Base-by-base conservation (phyloP, 768 basidiomycete genomes). In the Hemileccinum rubropunctum region DNA sequence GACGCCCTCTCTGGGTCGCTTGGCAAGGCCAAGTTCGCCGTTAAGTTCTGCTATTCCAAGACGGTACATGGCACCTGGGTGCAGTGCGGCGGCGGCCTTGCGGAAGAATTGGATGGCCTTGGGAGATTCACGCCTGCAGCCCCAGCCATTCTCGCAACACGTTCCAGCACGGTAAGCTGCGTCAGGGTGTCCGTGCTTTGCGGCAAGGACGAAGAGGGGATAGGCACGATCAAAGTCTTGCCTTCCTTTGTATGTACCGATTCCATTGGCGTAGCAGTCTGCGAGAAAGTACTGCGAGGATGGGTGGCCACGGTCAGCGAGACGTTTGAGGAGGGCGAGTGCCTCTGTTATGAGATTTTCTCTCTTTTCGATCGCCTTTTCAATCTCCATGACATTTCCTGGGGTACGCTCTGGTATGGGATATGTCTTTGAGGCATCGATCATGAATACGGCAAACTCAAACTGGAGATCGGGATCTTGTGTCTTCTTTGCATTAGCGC, bases 61-160 rank as follows among this genome's bases (percentile, higher is more conserved):
- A 14, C 97, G 88, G 68, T 98, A 98, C 85, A 98, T 90, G 1
- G 97, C 91, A 14, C 92, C 93, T 0, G 94, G 93, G 58, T 98
- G 95, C 12, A 86, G 78, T 1, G 91, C 83, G 0, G 94, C 92
- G 0, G 86, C 91, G 7, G 95, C 92, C 70, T 97, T 98, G 51
- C 89, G 83, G 74, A 87, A 98, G 74, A 94, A 97, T 49, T 88
- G 85, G 32, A 98, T 70, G 0, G 95, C 93, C 63, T 98, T 98
- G 38, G 86, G 84, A 15, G 83, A 86, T 69, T 98, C 97, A 13
- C 93, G 80, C 44, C 95, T 77, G 66, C 93, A 95, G 6, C 97
- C 97, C 97, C 95, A 98, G 26, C 95, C 97, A 60, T 98, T 95
- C 77, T 99, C 97, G 70, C 92, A 97, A 66, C 97, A 99, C 3